Evolutionary conservation across 129 eudicot genomes (phyloP).

Genomic region (Flaveria robusta): DNA sequence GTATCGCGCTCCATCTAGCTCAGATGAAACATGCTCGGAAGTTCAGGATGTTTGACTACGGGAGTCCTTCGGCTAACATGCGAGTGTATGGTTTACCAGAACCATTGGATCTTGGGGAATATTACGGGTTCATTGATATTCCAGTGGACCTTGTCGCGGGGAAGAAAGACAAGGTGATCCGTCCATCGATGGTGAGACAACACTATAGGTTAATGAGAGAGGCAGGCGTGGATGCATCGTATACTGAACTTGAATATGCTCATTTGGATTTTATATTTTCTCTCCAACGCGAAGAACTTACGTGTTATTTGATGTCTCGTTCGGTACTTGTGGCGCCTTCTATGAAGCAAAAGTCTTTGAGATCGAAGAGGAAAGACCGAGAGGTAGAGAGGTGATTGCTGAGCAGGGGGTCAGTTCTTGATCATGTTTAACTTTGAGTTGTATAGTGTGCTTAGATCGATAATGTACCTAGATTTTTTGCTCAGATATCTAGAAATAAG

Average conservation of each 20-base stretch:
- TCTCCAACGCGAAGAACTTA: slow-evolving; percentile 71
- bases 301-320: slow-evolving; percentile 88
- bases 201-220: slow-evolving; percentile 73
- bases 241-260: slow-evolving; percentile 81
- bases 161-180: slow-evolving; percentile 74
- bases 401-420: slow-evolving; percentile 23
- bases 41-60: slow-evolving; percentile 82
- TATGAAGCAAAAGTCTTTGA: slow-evolving; percentile 37
- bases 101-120: slow-evolving; percentile 82
- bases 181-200: slow-evolving; percentile 83
- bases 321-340: slow-evolving; percentile 54
- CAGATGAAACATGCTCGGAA: slow-evolving; percentile 62
- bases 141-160: slow-evolving; percentile 96
- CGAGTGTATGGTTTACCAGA: slow-evolving; percentile 66
- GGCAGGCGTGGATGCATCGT: slow-evolving; percentile 67
- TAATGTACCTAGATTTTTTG: not conserved
- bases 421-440: not conserved
- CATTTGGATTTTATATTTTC: slow-evolving; percentile 92
- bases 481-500: not conserved
- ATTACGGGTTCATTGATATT: slow-evolving; percentile 67
- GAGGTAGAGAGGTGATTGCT: slow-evolving; percentile 25
- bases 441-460: not conserved
- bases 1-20: slow-evolving; percentile 80
- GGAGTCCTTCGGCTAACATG: slow-evolving; percentile 64
- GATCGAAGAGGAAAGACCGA: slow-evolving; percentile 54